phyloP scores from a whole-genome alignment of 179 eudicot genomes.

The Patellifolia procumbens region DNA sequence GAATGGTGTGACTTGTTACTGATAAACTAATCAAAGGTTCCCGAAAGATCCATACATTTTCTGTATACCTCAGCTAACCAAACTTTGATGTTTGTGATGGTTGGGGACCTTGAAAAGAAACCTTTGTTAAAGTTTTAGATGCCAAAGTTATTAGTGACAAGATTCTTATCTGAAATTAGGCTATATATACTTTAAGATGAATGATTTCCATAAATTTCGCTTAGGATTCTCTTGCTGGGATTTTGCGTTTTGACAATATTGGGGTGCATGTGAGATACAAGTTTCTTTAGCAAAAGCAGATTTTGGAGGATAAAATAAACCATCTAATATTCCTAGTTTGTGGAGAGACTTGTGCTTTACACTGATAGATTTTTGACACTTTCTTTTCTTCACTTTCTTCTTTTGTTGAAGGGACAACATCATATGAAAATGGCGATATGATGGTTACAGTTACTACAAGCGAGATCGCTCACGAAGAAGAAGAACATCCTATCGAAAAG shows the following conservation, averaged over 20 bases:
- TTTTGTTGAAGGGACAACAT: conserved; percentile 52
- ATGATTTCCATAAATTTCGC: conserved; percentile 22
- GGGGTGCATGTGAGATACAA: conserved; percentile 34
- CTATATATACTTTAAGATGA: conserved; percentile 10
- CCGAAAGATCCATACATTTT: neutral
- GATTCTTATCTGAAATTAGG: conserved; percentile 35
- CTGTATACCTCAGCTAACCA: neutral
- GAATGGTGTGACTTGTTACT: neutral
- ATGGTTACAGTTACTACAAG: conserved; percentile 81
- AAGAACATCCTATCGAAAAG: conserved; percentile 34
- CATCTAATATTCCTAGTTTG: conserved; percentile 8
- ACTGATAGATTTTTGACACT: conserved; percentile 3
- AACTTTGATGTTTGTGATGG: neutral
- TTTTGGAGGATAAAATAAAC: conserved; percentile 14
- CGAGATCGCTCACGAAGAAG: conserved; percentile 51
- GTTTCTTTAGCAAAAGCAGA: conserved; percentile 31
- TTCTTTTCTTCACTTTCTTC: conserved; percentile 6
- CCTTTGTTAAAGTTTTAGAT: conserved; percentile 28
- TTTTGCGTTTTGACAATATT: conserved; percentile 19
- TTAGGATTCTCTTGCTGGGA: conserved; percentile 28
- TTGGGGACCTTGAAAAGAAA: conserved; percentile 23
- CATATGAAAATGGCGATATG: conserved; percentile 72
- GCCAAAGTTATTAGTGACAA: conserved; percentile 29
- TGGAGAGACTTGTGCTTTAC: conserved; percentile 21
- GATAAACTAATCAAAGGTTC: conserved; percentile 1